Percentiles rank a stretch among this genome's conserved stretches.
phyloP scores from a whole-genome alignment of 129 eudicot genomes.

The Mikania micrantha region DNA sequence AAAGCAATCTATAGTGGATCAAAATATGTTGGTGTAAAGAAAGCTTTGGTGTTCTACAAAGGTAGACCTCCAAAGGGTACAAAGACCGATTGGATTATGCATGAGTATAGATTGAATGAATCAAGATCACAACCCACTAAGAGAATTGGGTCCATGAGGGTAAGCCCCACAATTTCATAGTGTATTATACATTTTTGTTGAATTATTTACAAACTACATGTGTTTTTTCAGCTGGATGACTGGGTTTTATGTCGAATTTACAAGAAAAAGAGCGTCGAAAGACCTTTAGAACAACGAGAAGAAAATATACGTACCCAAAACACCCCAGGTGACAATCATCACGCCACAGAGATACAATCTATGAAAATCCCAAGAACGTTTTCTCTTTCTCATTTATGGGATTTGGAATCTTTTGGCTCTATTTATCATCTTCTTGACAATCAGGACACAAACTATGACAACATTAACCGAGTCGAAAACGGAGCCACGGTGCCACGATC shows the following conservation, averaged over 20 bases:
- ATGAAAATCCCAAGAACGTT: constrained; percentile 47
- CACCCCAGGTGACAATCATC: constrained; percentile 6
- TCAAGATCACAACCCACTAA: constrained; percentile 30
- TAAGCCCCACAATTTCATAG: constrained; percentile 8
- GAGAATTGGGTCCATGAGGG: constrained; percentile 54
- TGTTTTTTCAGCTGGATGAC: constrained; percentile 47
- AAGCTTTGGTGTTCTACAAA: constrained; percentile 71
- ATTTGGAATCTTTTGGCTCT: constrained; percentile 46
- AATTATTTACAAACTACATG: background rate
- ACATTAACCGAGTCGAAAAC: constrained; percentile 12
- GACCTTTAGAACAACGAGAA: constrained; percentile 31
- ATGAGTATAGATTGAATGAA: constrained; percentile 48
- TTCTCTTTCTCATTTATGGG: constrained; percentile 68
- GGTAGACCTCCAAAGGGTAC: constrained; percentile 73
- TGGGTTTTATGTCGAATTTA: constrained; percentile 71
- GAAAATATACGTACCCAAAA: constrained; percentile 18
- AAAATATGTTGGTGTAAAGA: constrained; percentile 64
- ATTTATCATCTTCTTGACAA: constrained; percentile 44
- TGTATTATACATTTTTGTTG: background rate
- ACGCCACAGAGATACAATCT: constrained; percentile 19
- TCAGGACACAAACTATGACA: constrained; percentile 28
- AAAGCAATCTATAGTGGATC: constrained; percentile 67
- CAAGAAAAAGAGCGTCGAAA: constrained; percentile 41
- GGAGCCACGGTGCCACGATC: constrained; percentile 14
- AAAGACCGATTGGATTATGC: constrained; percentile 81